Evolutionary conservation across 108 stramenopile species (phyloP), one percentile per base, ranked within the genome.

Genomic region (Pseudonitzschia delicatissima): DNA sequence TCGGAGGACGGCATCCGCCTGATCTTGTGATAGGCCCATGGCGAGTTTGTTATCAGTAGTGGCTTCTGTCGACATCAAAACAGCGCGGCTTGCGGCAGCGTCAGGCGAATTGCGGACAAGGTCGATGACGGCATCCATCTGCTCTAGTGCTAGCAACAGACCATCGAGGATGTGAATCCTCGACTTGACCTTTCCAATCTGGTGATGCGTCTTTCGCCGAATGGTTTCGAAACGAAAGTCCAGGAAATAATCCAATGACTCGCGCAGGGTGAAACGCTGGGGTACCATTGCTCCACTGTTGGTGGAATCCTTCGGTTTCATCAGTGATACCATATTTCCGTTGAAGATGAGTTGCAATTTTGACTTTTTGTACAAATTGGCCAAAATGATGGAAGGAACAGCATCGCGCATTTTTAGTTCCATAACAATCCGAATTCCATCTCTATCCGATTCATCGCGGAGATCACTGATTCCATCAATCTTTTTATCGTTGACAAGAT

Each of bases 381-480:
- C 96, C 57, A 82, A 73, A 0, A 96, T 92, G 5, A 93, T 83
- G 11, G 81, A 76, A 1, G 96, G 86, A 1, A 88, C 82, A 7
- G 97, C 97, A 82, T 97, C 97, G 15, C 95, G 81, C 20, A 39
- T 35, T 75, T 98, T 98, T 42, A 98, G 74, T 71, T 98, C 97
- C 64, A 97, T 83, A n/a, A 98, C 97, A 45, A 98, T 84, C n/a
- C 97, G 87, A 36, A 97, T 96, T 0, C 97, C 97, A 68, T 97
- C 95, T 17, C 97, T 84, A 69, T 97, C 96, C 39, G 88, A 90
- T 75, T 98, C 97, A 72, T 95, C 94, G 8, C 96, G 68, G 51
- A 94, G 71, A 74, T 93, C 90, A 21, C 84, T 80, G 63, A 92
- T 85, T 13, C 92, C 95, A 4, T 96, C 91, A 44, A 98, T 50